Evolutionary conservation across 805 yeast species (phyloP).

Genomic region (Pichia cabralensis): DNA sequence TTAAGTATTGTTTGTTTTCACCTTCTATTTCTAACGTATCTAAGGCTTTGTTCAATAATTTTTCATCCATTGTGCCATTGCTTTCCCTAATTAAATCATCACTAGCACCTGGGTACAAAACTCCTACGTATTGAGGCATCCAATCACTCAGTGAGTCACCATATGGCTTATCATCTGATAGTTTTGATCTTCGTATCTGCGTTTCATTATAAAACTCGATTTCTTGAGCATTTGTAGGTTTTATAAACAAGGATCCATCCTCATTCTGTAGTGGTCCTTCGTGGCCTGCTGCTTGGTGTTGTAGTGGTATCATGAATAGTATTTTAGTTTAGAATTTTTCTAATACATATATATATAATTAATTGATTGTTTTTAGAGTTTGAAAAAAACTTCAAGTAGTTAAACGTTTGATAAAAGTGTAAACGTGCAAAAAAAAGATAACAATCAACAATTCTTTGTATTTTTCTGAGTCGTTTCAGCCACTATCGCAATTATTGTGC

Average conservation of each 20-base stretch:
- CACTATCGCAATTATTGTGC: no score
- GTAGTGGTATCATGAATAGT: conserved; percentile 28
- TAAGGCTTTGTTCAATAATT: conserved; percentile 9
- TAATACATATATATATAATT: no score
- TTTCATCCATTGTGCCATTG: conserved; percentile 17
- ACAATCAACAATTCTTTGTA: no score
- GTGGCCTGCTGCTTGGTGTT: conserved; percentile 89
- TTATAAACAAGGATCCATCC: conserved; percentile 62
- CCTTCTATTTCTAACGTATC: conserved; percentile 11
- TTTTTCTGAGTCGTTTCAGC: no score
- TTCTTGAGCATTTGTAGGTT: conserved; percentile 57
- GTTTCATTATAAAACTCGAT: conserved; percentile 55
- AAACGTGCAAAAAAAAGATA: no score
- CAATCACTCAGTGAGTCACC: conserved; percentile 37
- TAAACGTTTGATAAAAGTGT: no score
- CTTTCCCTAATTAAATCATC: conserved; percentile 16
- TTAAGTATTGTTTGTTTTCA: conserved; percentile 35
- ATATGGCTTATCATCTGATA: conserved; percentile 16
- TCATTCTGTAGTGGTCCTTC: conserved; percentile 60
- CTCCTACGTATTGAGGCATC: conserved; percentile 60
- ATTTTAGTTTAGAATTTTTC: no score
- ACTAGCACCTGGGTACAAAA: conserved; percentile 37
- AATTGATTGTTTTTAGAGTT: no score
- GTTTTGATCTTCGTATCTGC: conserved; percentile 9
- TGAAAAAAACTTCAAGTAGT: no score